Conservation (phyloP, 352 stramenopile species). For the Globisporangium canariense region DNA sequence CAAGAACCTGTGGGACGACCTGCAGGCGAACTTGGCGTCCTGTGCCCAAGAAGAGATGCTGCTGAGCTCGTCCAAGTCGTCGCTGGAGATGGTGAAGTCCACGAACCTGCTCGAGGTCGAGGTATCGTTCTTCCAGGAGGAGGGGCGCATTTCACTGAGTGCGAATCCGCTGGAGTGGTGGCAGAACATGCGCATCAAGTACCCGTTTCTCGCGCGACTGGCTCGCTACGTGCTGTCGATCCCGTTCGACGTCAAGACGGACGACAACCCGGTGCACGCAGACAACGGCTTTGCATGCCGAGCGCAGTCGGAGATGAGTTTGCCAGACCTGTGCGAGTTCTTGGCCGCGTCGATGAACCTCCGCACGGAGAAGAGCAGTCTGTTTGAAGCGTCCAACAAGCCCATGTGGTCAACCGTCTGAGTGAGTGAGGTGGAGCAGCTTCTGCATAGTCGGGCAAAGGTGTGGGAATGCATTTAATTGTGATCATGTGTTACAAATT, state of each 20-base stretch:
- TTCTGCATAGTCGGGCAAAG: not conserved
- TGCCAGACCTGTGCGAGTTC: conserved; percentile 39
- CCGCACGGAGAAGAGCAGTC: conserved; percentile 42
- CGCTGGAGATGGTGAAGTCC: conserved; percentile 63
- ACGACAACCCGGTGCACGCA: conserved; percentile 44
- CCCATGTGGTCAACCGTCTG: conserved; percentile 55
- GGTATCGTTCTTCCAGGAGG: conserved; percentile 77
- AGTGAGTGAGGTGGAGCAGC: not conserved
- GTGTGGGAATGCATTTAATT: too few relatives aligned
- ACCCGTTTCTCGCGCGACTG: conserved; percentile 64
- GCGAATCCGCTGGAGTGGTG: conserved; percentile 75
- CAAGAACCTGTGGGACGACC: conserved; percentile 65
- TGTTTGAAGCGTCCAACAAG: conserved; percentile 41
- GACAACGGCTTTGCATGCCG: conserved; percentile 45
- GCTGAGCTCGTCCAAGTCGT: conserved; percentile 60
- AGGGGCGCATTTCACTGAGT: conserved; percentile 48
- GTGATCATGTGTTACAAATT: not conserved
- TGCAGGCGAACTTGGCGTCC: conserved; percentile 67
- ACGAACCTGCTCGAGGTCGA: conserved; percentile 77
- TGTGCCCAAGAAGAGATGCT: conserved; percentile 76
- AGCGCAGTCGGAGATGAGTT: conserved; percentile 35
- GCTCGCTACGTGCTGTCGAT: conserved; percentile 71
- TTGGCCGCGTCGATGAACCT: conserved; percentile 54
- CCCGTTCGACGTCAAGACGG: conserved; percentile 38
- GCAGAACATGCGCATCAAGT: conserved; percentile 75